These are phyloP conservation scores for Ustilago crameri DNA, from an alignment of 1,284 basidiomycete genomes.

Conservation along the genomic window DNA sequence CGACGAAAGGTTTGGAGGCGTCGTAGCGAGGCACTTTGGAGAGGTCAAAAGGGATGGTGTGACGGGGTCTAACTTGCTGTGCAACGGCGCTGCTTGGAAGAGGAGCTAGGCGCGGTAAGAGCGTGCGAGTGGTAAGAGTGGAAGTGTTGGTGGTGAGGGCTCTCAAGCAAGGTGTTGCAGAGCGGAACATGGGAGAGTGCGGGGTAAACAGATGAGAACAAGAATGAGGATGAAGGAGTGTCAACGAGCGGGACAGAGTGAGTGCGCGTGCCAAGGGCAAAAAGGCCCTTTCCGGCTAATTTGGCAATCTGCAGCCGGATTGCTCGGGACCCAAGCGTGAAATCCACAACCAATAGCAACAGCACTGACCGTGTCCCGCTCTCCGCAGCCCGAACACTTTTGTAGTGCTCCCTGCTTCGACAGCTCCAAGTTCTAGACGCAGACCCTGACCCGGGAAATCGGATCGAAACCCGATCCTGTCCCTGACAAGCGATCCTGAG, in stretches of 20 bases:
- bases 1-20: neutral
- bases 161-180: neutral
- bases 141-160: neutral
- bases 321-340: no score
- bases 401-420: no score
- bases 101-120: neutral
- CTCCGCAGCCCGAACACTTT: no score
- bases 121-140: neutral
- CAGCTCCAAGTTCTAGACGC: no score
- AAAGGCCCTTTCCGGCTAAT: no score
- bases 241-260: neutral
- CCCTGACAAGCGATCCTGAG: no score
- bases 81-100: neutral
- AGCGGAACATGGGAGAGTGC: neutral
- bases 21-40: constrained; percentile 21
- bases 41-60: constrained; percentile 11
- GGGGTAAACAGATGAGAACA: neutral
- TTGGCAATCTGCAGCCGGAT: no score
- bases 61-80: neutral
- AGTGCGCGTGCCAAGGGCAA: no score
- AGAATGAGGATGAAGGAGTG: neutral
- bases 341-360: no score
- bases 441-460: no score
- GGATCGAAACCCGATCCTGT: no score
- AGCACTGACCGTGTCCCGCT: no score